Percentiles rank a stretch among this genome's conserved stretches.
These are phyloP conservation scores for Adansonia madagascariensis DNA, from an alignment of 441 rosid species.

Conservation along the genomic window DNA sequence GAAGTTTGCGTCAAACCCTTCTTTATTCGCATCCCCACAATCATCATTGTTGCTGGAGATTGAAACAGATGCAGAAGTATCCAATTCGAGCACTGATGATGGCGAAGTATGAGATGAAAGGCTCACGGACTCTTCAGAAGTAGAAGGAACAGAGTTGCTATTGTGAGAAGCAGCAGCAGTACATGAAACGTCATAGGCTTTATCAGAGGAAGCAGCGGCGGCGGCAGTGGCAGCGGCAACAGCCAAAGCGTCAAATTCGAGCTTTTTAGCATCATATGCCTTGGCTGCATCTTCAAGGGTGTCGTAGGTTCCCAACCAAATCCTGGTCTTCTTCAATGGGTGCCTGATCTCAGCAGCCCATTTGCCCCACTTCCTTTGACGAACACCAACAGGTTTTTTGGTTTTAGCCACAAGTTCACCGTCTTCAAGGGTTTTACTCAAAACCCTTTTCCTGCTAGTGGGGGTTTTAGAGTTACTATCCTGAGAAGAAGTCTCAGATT, in stretches of 20 bases:
- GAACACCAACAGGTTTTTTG: slow-evolving; percentile 68
- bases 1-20: slow-evolving; percentile 36
- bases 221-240: slow-evolving; percentile 28
- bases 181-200: slow-evolving; percentile 35
- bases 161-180: slow-evolving; percentile 32
- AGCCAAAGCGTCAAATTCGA: slow-evolving; percentile 59
- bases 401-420: slow-evolving; percentile 6
- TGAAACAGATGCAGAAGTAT: slow-evolving; percentile 45
- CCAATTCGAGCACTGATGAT: slow-evolving; percentile 47
- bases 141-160: slow-evolving; percentile 26
- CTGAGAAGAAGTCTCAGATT: slow-evolving; percentile 58
- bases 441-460: slow-evolving; percentile 31
- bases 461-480: slow-evolving; percentile 52
- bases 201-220: slow-evolving; percentile 34
- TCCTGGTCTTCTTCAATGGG: slow-evolving; percentile 66
- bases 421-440: slow-evolving; percentile 31
- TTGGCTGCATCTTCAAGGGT: slow-evolving; percentile 84
- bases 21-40: background rate
- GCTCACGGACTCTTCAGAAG: slow-evolving; percentile 49
- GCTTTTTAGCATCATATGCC: slow-evolving; percentile 72
- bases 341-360: slow-evolving; percentile 98
- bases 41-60: slow-evolving; percentile 36
- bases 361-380: slow-evolving; percentile 97
- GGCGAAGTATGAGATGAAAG: slow-evolving; percentile 55
- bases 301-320: slow-evolving; percentile 87